Evolutionary conservation across 2,329 filamentous ascomycete species (phyloP).

Genomic region (Alternaria brassicicola): DNA sequence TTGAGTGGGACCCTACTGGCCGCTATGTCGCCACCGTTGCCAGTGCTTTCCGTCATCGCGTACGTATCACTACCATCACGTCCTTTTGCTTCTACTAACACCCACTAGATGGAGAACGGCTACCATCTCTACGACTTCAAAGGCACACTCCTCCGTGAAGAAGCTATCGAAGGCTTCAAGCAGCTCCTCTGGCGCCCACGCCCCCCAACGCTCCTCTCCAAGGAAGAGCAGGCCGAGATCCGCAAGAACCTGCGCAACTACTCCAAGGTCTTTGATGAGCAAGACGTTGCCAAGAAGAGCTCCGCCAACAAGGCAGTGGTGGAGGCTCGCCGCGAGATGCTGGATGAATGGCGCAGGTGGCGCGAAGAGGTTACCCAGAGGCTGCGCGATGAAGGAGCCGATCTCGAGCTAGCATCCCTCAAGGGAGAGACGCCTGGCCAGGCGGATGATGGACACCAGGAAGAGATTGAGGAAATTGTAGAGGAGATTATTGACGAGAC

Average conservation of each 20-base stretch:
- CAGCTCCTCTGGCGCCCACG: slow-evolving; percentile 95
- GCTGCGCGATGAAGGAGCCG: slow-evolving; percentile 62
- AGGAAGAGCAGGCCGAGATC: slow-evolving; percentile 96
- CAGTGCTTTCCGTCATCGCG: slow-evolving; percentile 92
- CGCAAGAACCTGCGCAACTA: slow-evolving; percentile 99
- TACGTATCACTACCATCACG: slow-evolving; percentile 62
- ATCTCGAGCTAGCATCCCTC: slow-evolving; percentile 63
- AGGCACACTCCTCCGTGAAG: slow-evolving; percentile 85
- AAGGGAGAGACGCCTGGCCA: slow-evolving; percentile 48
- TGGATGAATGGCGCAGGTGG: slow-evolving; percentile 91
- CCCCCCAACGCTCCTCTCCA: slow-evolving; percentile 85
- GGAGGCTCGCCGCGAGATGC: slow-evolving; percentile 78
- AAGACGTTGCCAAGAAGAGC: slow-evolving; percentile 90
- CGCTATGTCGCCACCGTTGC: slow-evolving; percentile 93
- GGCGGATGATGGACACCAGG: slow-evolving; percentile 57
- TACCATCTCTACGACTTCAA: slow-evolving; percentile 98
- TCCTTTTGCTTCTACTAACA: slow-evolving; percentile 19
- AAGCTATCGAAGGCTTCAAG: slow-evolving; percentile 96
- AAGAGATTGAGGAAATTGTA: slow-evolving; percentile 75
- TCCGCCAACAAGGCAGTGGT: slow-evolving; percentile 94
- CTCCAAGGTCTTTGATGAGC: slow-evolving; percentile 91
- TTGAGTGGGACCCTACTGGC: slow-evolving; percentile 97
- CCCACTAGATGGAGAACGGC: slow-evolving; percentile 90
- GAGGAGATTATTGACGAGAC: slow-evolving; percentile 89
- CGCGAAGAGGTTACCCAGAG: slow-evolving; percentile 73